These are phyloP conservation scores for Neospora caninum DNA, from an alignment of 169 alveolate species.

Conservation along the genomic window DNA sequence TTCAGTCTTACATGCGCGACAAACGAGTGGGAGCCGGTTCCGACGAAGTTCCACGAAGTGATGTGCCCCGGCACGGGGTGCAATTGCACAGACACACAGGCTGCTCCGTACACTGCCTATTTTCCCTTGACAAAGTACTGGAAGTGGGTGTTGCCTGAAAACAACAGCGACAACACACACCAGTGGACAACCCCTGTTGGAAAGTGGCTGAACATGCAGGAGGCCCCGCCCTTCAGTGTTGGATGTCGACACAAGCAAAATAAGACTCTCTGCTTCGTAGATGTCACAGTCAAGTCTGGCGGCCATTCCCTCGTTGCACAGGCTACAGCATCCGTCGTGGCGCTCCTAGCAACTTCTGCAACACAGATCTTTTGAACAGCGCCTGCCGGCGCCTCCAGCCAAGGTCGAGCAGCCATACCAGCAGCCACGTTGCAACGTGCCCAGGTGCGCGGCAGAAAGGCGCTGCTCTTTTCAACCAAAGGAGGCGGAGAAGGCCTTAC, in stretches of 20 bases:
- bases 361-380: not conserved
- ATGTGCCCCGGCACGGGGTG: not conserved
- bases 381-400: not conserved
- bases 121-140: not conserved
- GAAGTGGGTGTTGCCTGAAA: slow-evolving; percentile 10
- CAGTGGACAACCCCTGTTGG: slow-evolving; percentile 1
- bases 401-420: not conserved
- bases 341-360: not conserved
- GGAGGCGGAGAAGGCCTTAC: no score
- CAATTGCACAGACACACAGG: not conserved
- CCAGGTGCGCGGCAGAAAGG: not conserved
- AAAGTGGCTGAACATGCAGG: not conserved
- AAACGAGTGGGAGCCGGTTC: not conserved
- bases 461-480: no score
- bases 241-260: not conserved
- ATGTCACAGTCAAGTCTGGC: slow-evolving; percentile 13
- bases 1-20: not conserved
- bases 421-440: not conserved
- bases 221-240: slow-evolving; percentile 12
- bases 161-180: not conserved
- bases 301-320: not conserved
- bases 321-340: not conserved
- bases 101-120: not conserved
- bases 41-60: not conserved
- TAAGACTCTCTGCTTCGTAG: not conserved